Percentiles rank a stretch among this genome's conserved stretches.
Evolutionary conservation across 148 eudicot genomes (phyloP).

Genomic region (Rhododendron henanense): DNA sequence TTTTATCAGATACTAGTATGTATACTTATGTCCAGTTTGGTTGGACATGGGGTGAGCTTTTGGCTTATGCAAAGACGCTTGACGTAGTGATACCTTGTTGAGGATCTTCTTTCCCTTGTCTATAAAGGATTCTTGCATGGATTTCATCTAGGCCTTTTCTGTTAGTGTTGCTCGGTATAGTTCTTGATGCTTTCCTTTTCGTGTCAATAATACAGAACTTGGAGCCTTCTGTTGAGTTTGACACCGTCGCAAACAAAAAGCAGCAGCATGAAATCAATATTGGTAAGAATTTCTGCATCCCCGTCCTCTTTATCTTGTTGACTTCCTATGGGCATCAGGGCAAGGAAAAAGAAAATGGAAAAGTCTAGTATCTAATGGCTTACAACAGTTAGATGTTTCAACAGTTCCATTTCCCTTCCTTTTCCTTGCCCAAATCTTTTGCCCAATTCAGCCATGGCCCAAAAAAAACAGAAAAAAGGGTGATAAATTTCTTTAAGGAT

Average conservation of each 20-base stretch:
- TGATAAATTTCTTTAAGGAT: too few species aligned
- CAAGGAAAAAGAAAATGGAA: not conserved
- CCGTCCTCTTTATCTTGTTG: not conserved
- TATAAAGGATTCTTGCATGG: not conserved
- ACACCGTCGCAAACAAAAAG: slow-evolving; percentile 77
- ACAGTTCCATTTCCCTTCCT: not conserved
- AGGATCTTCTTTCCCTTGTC: not conserved
- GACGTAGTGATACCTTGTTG: not conserved
- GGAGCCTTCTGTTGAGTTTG: slow-evolving; percentile 87
- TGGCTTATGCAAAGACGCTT: not conserved
- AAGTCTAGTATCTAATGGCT: not conserved
- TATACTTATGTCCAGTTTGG: not conserved
- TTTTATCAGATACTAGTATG: not conserved
- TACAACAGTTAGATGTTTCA: not conserved
- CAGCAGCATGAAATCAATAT: slow-evolving; percentile 90
- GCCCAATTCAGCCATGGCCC: too few species aligned
- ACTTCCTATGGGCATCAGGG: not conserved
- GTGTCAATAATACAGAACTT: slow-evolving; percentile 50
- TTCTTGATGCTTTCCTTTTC: not conserved
- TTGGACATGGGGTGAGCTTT: not conserved
- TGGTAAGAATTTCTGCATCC: slow-evolving; percentile 45
- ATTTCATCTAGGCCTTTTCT: not conserved
- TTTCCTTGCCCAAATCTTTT: not conserved
- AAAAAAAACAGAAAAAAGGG: too few species aligned
- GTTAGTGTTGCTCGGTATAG: not conserved